A percentile compares a stretch with the other conserved stretches of the same genome.
phyloP scores from a whole-genome alignment of 2,329 filamentous ascomycete genomes.

The Neoarthrinium moseri region DNA sequence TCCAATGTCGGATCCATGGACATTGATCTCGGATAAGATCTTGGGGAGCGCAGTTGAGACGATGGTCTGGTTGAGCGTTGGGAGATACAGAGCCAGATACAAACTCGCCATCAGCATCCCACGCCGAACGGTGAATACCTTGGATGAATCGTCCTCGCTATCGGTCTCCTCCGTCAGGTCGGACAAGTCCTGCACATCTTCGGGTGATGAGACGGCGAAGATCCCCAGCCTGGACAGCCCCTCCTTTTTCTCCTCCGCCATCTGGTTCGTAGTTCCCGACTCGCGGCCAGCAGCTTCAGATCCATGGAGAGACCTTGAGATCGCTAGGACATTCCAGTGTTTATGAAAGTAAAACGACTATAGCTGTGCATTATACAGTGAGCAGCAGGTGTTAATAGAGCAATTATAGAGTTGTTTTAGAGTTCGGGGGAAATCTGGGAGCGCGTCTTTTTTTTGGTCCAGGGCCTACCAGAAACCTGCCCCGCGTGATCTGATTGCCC shows the following conservation, averaged over 20 bases:
- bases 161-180: not conserved
- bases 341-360: too few relatives aligned
- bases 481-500: too few relatives aligned
- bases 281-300: not conserved
- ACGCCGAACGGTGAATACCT: not conserved
- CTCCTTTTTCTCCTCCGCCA: constrained; percentile 5
- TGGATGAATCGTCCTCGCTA: not conserved
- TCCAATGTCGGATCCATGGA: not conserved
- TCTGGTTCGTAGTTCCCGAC: not conserved
- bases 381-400: too few relatives aligned
- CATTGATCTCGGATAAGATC: constrained; percentile 5
- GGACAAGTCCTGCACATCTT: not conserved
- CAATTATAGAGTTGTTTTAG: too few relatives aligned
- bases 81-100: constrained; percentile 3
- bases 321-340: too few relatives aligned
- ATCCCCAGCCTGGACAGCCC: constrained; percentile 3
- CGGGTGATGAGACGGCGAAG: not conserved
- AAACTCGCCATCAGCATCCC: not conserved
- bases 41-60: constrained; percentile 5
- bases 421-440: too few relatives aligned
- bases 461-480: too few relatives aligned
- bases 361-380: too few relatives aligned
- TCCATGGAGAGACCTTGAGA: too few relatives aligned
- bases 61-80: constrained; percentile 5
- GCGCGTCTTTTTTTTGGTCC: too few relatives aligned